Conservation (phyloP, 2,329 filamentous ascomycete genomes). For the Alternaria conjuncta region DNA sequence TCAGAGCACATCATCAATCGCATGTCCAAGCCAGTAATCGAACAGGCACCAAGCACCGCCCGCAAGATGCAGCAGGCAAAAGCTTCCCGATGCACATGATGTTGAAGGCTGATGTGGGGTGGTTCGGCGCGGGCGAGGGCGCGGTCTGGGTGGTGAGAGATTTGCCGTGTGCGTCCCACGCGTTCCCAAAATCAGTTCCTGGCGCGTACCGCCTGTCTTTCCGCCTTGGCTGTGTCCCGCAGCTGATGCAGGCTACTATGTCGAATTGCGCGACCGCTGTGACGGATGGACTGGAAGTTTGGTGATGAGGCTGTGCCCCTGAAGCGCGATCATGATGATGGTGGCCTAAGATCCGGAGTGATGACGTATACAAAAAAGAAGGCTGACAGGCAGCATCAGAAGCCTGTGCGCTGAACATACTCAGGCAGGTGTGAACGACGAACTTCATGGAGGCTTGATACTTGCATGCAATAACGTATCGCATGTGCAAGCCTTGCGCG, state of each 20-base stretch:
- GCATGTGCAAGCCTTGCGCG: not conserved
- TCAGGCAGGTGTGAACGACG: not conserved
- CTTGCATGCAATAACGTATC: not conserved
- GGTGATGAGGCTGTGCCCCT: not conserved
- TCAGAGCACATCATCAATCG: not conserved
- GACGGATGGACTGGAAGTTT: not conserved
- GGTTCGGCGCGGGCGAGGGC: not conserved
- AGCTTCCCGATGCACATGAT: not conserved
- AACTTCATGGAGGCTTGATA: not conserved
- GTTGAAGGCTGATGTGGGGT: slow-evolving; percentile 10
- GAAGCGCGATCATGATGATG: not conserved
- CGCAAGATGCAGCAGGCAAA: slow-evolving; percentile 4
- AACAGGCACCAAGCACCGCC: slow-evolving; percentile 2
- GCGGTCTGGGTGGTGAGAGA: slow-evolving; percentile 1
- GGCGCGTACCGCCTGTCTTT: slow-evolving; percentile 3
- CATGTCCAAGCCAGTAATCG: not conserved
- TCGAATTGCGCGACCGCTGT: not conserved
- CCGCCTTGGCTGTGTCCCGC: slow-evolving; percentile 9
- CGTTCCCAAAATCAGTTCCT: slow-evolving; percentile 10
- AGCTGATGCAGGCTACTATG: slow-evolving; percentile 1
- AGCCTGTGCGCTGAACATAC: not conserved
- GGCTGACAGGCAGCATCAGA: not conserved
- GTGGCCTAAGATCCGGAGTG: not conserved
- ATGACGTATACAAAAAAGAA: slow-evolving; percentile 5
- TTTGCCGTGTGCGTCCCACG: slow-evolving; percentile 16